Percentiles rank a stretch among this genome's conserved stretches.
These are phyloP conservation scores for Phyllosticta capitalensis DNA, from an alignment of 2,329 filamentous ascomycete genomes.

Conservation along the genomic window DNA sequence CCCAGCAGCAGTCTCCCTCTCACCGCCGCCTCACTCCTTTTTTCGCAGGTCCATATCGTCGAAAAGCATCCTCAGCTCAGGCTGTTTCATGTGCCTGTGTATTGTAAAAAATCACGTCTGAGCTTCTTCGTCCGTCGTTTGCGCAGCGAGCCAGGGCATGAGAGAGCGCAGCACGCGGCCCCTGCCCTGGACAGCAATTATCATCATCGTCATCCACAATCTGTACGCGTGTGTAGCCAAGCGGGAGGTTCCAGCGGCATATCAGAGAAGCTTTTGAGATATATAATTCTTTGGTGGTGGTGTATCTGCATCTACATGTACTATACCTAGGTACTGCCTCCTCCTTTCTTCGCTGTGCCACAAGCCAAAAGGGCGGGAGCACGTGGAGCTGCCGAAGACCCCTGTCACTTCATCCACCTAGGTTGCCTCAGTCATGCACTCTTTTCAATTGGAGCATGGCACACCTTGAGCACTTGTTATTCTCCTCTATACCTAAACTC, in stretches of 20 bases:
- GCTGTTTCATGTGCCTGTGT: neutral
- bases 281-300: neutral
- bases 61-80: neutral
- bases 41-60: neutral
- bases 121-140: neutral
- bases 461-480: too few relatives aligned
- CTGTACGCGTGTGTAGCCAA: neutral
- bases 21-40: neutral
- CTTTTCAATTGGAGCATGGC: too few relatives aligned
- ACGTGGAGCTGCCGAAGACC: neutral
- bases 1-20: too few relatives aligned
- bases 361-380: neutral
- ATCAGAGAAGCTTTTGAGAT: neutral
- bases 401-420: neutral
- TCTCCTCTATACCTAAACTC: too few relatives aligned
- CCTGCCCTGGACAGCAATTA: neutral
- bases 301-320: too few relatives aligned
- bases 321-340: neutral
- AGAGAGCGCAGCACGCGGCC: neutral
- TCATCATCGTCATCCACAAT: neutral
- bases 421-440: neutral
- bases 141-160: neutral
- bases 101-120: neutral
- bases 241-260: neutral
- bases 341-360: neutral